Evolutionary conservation across 768 basidiomycete genomes (phyloP).

Genomic region (Bullera alba): DNA sequence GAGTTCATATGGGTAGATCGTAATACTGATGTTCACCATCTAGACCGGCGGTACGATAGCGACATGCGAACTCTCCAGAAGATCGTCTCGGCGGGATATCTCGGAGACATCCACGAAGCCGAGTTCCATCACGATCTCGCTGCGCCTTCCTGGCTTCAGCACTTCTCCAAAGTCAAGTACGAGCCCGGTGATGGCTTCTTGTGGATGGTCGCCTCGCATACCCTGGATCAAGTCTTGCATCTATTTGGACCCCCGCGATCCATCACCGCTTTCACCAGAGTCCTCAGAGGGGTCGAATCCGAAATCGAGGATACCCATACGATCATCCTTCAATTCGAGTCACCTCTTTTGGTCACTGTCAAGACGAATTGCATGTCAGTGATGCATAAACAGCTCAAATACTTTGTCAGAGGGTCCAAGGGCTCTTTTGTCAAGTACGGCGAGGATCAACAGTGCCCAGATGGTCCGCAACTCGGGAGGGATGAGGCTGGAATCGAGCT

Average conservation of each 20-base stretch:
- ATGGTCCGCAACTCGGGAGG: too few species aligned
- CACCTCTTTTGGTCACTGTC: background rate
- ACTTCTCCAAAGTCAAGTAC: background rate
- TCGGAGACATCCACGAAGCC: conserved; percentile 20
- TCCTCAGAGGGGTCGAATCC: conserved; percentile 1
- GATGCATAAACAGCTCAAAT: background rate
- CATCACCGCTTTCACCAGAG: conserved; percentile 14
- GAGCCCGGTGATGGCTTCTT: conserved; percentile 10
- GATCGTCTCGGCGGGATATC: conserved; percentile 7
- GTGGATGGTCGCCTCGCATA: conserved; percentile 14
- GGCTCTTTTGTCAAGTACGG: background rate
- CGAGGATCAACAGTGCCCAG: background rate
- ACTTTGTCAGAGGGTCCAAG: background rate
- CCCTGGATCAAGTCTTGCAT: conserved; percentile 10
- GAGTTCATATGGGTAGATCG: too few species aligned
- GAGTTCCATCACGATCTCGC: conserved; percentile 18
- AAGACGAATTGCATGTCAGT: background rate
- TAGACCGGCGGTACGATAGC: conserved; percentile 26
- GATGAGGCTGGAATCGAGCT: too few species aligned
- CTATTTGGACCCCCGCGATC: conserved; percentile 8
- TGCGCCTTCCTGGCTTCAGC: background rate
- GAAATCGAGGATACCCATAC: conserved; percentile 10
- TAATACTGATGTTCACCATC: too few species aligned
- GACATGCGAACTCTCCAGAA: conserved; percentile 3
- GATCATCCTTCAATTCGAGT: conserved; percentile 12